These are phyloP conservation scores for Bremia lactucae DNA, from an alignment of 352 stramenopile species.

Conservation along the genomic window DNA sequence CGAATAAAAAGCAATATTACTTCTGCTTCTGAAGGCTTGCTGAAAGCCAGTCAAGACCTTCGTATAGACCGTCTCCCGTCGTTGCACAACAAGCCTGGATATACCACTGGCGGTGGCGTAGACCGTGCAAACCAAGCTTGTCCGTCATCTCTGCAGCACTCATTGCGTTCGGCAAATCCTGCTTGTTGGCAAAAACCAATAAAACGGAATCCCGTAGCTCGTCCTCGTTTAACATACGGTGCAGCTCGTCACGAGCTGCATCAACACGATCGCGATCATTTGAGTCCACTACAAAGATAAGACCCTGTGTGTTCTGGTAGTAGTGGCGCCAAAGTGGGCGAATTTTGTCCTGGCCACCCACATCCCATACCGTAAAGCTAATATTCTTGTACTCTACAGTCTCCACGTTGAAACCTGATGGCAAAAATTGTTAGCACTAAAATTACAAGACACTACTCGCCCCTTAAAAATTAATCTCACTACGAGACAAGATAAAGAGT, in stretches of 20 bases:
- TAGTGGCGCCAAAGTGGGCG: slow-evolving; percentile 98
- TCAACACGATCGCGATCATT: slow-evolving; percentile 98
- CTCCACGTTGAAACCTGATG: slow-evolving; percentile 99
- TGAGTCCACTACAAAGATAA: slow-evolving; percentile 99
- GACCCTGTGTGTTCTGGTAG: slow-evolving; percentile 98
- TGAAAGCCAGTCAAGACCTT: slow-evolving; percentile 97
- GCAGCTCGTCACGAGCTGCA: slow-evolving; percentile 92
- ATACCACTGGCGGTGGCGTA: slow-evolving; percentile 97
- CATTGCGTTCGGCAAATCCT: slow-evolving; percentile 95
- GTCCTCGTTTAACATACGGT: slow-evolving; percentile 98
- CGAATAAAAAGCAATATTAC: no score
- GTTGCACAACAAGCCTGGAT: slow-evolving; percentile 99
- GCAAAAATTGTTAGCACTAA: no score
- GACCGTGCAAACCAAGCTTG: slow-evolving; percentile 94
- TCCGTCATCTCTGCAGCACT: slow-evolving; percentile 97
- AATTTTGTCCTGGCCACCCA: slow-evolving; percentile 99
- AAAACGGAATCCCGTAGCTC: slow-evolving; percentile 95
- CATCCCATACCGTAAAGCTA: slow-evolving; percentile 98
- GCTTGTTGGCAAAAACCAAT: slow-evolving; percentile 99
- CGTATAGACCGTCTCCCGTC: slow-evolving; percentile 97
- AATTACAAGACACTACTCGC: no score
- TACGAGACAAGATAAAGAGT: no score
- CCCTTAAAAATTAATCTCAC: no score
- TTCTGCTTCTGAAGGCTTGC: slow-evolving; percentile 77
- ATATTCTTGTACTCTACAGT: slow-evolving; percentile 99